Evolutionary conservation across 495 filamentous ascomycete species (phyloP), one percentile per base, ranked within the genome.

Genomic region (Daldinia decipiens): DNA sequence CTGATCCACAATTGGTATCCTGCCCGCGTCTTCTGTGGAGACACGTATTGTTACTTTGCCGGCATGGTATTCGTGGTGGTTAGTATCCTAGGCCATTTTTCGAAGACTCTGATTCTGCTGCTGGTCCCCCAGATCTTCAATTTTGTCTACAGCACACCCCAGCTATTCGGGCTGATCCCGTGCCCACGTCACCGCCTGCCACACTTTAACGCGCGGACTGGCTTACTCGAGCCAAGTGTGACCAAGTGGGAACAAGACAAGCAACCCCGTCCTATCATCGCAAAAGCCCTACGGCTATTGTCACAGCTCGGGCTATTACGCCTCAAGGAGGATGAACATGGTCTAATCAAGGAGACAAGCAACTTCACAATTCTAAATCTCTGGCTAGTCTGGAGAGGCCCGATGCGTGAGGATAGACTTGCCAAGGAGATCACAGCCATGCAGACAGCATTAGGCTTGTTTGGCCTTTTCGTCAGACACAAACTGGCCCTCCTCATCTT

Each of bases 21-120:
- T 1, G 92, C 95, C 13, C 89, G 88, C 60, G 96, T 97, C 1
- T 99, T 99, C 74, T 95, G 97, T 0, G 95, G 95, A 26, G 95
- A 99, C 76, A 99, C 95, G 17, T 99, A 98, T 82, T 99, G 95
- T 84, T 99, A 99, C 79, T 97, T 99, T 73, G 95, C 95, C 0
- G 95, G 95, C 63, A 99, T 98, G 94, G 93, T 97, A 11, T 98
- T 99, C 74, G 96, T 94, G 17, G 94, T 98, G 59, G 95, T 98
- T 65, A 93, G 93, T 53, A 97, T 99, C 65, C 83, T 97, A 24
- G 95, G 95, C 1, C 95, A 99, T 80, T 99, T 99, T 80, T 94
- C 91, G 83, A 99, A 99, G 82, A 99, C 95, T 19, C 83, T 99
- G 45, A 86, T 97, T 39, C 85, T 98, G 56, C 83, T 98, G 1